Percentiles rank a stretch among this genome's conserved stretches.
phyloP scores from a whole-genome alignment of 257 asterid species.

The Parsonsia alboflavescens region DNA sequence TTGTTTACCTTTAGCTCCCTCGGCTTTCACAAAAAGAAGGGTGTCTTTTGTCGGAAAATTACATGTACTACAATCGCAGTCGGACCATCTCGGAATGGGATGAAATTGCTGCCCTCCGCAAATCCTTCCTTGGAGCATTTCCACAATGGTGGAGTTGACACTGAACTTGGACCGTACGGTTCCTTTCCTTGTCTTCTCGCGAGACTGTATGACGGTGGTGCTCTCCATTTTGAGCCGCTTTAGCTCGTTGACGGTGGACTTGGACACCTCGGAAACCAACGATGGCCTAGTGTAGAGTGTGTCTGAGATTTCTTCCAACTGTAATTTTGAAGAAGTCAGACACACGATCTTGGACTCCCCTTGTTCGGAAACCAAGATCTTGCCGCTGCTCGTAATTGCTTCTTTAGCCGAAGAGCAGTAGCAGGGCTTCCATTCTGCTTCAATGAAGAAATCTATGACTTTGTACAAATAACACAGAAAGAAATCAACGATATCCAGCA shows the following conservation, averaged over 20 bases:
- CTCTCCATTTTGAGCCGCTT: slow-evolving; percentile 29
- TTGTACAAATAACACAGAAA: slow-evolving; percentile 56
- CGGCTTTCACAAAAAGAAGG: slow-evolving; percentile 62
- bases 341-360: slow-evolving; percentile 69
- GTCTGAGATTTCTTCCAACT: slow-evolving; percentile 86
- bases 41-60: slow-evolving; percentile 59
- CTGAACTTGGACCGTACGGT: slow-evolving; percentile 37
- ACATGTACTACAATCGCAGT: slow-evolving; percentile 80
- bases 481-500: slow-evolving; percentile 62
- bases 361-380: slow-evolving; percentile 63
- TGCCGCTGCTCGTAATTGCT: slow-evolving; percentile 38
- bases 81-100: slow-evolving; percentile 76
- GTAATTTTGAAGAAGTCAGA: slow-evolving; percentile 45
- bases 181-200: slow-evolving; percentile 18
- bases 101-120: slow-evolving; percentile 31
- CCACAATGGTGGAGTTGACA: slow-evolving; percentile 60
- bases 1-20: slow-evolving; percentile 60
- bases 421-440: slow-evolving; percentile 90
- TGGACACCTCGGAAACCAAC: slow-evolving; percentile 44
- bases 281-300: slow-evolving; percentile 76
- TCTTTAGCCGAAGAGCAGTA: slow-evolving; percentile 61
- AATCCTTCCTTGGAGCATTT: slow-evolving; percentile 61
- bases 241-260: slow-evolving; percentile 38
- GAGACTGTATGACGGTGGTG: slow-evolving; percentile 10
- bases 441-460: slow-evolving; percentile 51